Evolutionary conservation across 106 monocot species (phyloP), one percentile per base, ranked within the genome.

Genomic region (Dioscorea alata): DNA sequence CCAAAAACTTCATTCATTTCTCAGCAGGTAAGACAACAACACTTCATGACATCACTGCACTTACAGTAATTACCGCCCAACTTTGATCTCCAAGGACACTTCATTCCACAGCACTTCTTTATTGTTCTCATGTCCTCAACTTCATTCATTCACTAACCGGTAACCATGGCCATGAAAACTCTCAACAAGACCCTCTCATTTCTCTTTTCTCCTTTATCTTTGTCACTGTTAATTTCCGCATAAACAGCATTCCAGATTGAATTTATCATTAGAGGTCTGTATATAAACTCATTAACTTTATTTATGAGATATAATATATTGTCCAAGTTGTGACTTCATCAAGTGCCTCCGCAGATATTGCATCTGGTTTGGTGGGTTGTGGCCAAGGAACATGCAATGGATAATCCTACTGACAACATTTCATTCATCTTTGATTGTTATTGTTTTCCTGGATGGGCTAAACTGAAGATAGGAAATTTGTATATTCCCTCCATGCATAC

Each of bases 301-400:
- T n/a, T n/a, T n/a, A n/a, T n/a, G n/a, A n/a, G n/a, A n/a, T n/a
- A n/a, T n/a, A n/a, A n/a, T n/a, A 28, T 32, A 0, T 34, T 58
- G 12, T 50, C 28, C 13, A 16, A 23, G 25, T 49, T 66, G 15
- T 51, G 61, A 17, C 16, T 61, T 53, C n/a, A n/a, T 53, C 53
- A 53, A 53, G n/a, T 53, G 53, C n/a, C n/a, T n/a, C 3, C 9
- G 71, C 50, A 71, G 71, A 71, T 23, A 28, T 25, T 28, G 2
- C 13, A n/a, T 71, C 61, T 28, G 49, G 61, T 21, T 0, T 71
- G 23, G 50, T 71, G 16, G 49, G 61, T n/a, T 71, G 61, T 12
- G 60, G 71, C 19, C 48, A 71, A 31, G 71, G 71, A 24, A 51
- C 50, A 25, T 71, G 71, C 71, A 71, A 71, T n/a, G 13, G 49